Base-by-base conservation (phyloP, 2,329 filamentous ascomycete species). In the Phaeomoniella chlamydospora region DNA sequence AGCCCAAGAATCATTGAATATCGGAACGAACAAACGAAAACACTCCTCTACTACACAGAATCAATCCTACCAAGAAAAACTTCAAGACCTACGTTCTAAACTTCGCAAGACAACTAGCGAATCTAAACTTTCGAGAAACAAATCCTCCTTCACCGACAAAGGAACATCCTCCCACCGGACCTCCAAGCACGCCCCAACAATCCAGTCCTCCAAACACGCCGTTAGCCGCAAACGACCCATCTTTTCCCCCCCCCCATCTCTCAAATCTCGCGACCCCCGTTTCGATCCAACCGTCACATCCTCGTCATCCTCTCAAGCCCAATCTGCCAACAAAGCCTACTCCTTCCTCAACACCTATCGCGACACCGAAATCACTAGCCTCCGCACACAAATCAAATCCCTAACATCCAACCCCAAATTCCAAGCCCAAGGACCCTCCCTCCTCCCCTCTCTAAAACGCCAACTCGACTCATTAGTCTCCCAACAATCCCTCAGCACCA, bases 181-280 rank as follows among this genome's bases (percentile, higher is more conserved):
- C 10, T 87, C 74, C 54, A 98, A 98, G 60, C 86, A 96, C 59
- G 90, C 90, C 0, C 90, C 90, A 0, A 74, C 76, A 31, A 77
- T 90, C 40, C 73, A 85, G 52, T 77, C 85, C 2, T 85, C 80
- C 55, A 92, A 88, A 59, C 74, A 74, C 34, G 80, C 82, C 35
- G 90, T 98, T 15, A 78, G 80, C 2, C 80, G 90, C 38, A 78
- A 73, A 50, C 81, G 88, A 35, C 76, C 78, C 38, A 77, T 90
- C 13, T 64, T 93, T 36, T 67, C 64, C 29, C 53, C 61, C 3
- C 58, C 61, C 2, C 57, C 65, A 19, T 54, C 53, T 54, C 67
- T 70, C 39, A 83, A 81, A 52, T 62, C 68, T 2, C 79, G 88
- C 37, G 90, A 98, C 57, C 90, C 90, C 13, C 80, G 90, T 35